phyloP scores from a whole-genome alignment of 768 basidiomycete genomes.

The Rhodotorula sphaerocarpa region DNA sequence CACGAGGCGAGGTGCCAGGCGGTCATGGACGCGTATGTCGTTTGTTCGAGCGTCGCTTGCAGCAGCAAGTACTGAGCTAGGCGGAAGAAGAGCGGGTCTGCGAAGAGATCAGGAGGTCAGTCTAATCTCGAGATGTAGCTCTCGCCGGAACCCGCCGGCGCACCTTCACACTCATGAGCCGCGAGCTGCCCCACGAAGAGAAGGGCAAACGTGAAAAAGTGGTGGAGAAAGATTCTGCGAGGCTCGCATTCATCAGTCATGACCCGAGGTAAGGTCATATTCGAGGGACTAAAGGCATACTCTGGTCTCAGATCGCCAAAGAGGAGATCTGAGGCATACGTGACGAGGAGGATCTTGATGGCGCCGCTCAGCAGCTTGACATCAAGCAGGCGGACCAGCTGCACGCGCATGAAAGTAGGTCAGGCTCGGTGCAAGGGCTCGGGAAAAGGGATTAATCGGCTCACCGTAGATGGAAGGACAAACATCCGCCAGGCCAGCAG shows the following conservation, averaged over 20 bases:
- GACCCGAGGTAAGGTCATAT: too few relatives aligned
- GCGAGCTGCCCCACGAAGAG: conserved; percentile 21
- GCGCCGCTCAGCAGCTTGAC: neutral
- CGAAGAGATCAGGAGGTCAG: neutral
- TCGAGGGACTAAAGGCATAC: too few relatives aligned
- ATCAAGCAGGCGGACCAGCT: conserved; percentile 14
- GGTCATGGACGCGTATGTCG: conserved; percentile 16
- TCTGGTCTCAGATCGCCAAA: conserved; percentile 2
- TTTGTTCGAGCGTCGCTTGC: conserved; percentile 19
- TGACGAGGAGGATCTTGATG: conserved; percentile 17
- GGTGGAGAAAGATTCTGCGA: conserved; percentile 12
- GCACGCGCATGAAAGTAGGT: neutral
- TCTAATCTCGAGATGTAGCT: too few relatives aligned
- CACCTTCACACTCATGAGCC: conserved; percentile 5
- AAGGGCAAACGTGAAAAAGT: conserved; percentile 8
- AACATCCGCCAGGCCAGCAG: conserved; percentile 8
- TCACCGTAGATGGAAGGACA: neutral
- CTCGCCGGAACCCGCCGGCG: too few relatives aligned
- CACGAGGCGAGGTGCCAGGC: conserved; percentile 11
- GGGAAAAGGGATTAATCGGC: too few relatives aligned
- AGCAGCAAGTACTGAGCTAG: conserved; percentile 10
- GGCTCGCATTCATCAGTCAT: neutral
- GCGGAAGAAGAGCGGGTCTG: conserved; percentile 19
- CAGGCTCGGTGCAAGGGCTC: too few relatives aligned
- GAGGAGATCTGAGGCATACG: conserved; percentile 16